Conservation (phyloP, 2,329 filamentous ascomycete genomes). For the Scedosporium apiospermum region DNA sequence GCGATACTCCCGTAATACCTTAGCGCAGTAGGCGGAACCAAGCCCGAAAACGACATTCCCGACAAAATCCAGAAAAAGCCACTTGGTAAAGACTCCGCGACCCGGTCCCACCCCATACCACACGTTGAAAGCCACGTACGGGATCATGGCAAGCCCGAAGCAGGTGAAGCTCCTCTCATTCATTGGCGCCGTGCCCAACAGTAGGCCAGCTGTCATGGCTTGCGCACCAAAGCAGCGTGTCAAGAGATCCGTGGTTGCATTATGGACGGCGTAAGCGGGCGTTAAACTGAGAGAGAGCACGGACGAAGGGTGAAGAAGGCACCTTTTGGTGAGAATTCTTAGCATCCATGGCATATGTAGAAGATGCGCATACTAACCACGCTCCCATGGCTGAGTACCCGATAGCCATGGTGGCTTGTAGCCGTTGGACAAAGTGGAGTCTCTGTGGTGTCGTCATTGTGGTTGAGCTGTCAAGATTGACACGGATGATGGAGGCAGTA, state of each 20-base stretch:
- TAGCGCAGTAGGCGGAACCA: not conserved
- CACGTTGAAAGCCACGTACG: not conserved
- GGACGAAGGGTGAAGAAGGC: not conserved
- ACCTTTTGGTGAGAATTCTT: not conserved
- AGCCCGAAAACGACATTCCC: not conserved
- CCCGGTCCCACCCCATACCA: not conserved
- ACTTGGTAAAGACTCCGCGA: not conserved
- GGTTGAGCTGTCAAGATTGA: not conserved
- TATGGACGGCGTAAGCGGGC: not conserved
- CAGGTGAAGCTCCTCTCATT: not conserved
- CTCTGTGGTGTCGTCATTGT: not conserved
- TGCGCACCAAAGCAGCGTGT: not conserved
- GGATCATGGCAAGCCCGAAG: not conserved
- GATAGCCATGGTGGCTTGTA: not conserved
- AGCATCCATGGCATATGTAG: not conserved
- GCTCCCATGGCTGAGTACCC: not conserved
- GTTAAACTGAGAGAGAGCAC: not conserved
- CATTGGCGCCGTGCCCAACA: not conserved
- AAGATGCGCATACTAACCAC: not conserved
- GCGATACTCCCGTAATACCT: not conserved
- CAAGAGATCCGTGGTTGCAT: not conserved
- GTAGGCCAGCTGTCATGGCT: not conserved
- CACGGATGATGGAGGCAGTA: too few species aligned
- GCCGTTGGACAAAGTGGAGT: not conserved
- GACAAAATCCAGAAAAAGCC: not conserved